phyloP scores from a whole-genome alignment of 2,329 filamentous ascomycete genomes.

The Didymella pomorum region DNA sequence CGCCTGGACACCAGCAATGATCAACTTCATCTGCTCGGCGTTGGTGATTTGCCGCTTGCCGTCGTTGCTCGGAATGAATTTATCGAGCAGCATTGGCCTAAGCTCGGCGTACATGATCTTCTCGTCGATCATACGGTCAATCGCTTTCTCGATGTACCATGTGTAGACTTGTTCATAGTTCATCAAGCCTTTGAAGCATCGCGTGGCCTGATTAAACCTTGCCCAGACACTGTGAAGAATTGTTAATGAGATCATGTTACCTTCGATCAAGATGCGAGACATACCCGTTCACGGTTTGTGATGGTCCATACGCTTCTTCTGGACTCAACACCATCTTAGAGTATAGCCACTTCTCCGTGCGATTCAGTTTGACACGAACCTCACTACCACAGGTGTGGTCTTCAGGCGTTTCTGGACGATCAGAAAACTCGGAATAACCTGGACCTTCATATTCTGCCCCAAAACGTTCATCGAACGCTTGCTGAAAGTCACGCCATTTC shows the following conservation, averaged over 20 bases:
- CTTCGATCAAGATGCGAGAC: conserved; percentile 22
- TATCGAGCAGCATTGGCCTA: conserved; percentile 73
- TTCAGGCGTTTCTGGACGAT: too few relatives aligned
- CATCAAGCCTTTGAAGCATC: conserved; percentile 76
- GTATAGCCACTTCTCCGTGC: conserved; percentile 63
- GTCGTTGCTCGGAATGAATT: conserved; percentile 67
- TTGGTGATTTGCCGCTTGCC: conserved; percentile 64
- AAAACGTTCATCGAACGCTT: conserved; percentile 48
- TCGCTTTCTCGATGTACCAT: conserved; percentile 66
- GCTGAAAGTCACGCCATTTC: conserved; percentile 56
- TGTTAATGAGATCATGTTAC: too few relatives aligned
- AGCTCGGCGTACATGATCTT: conserved; percentile 77
- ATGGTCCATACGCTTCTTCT: conserved; percentile 64
- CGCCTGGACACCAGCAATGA: conserved; percentile 57
- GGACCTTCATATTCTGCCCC: too few relatives aligned
- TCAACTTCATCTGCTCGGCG: conserved; percentile 62
- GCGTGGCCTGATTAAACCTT: conserved; percentile 72
- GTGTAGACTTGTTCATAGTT: conserved; percentile 71
- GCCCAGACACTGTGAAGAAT: conserved; percentile 57
- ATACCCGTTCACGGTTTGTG: conserved; percentile 63
- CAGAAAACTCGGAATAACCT: too few relatives aligned
- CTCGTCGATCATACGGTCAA: conserved; percentile 69
- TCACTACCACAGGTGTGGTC: too few relatives aligned
- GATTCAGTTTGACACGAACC: conserved; percentile 20
- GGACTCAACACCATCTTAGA: conserved; percentile 69